Percentiles rank a stretch among this genome's conserved stretches.
Conservation (phyloP, 2,329 filamentous ascomycete genomes). For the Claviceps sp. region DNA sequence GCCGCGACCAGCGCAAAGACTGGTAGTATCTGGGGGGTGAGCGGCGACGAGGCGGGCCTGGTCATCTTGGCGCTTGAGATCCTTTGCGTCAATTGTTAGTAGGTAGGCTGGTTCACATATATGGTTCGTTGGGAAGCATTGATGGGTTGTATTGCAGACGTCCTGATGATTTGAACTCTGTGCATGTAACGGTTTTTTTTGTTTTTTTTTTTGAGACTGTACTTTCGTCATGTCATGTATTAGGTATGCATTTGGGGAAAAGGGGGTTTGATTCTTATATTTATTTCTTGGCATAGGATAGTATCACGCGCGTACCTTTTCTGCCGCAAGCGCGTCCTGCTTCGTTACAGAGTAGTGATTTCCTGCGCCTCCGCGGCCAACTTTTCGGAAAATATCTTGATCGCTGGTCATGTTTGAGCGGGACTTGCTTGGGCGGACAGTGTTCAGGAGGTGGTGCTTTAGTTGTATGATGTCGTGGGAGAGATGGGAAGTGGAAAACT, state of each 20-base stretch:
- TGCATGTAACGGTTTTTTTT: neutral
- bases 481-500: no score
- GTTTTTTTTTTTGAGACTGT: no score
- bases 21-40: slow-evolving; percentile 4
- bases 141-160: neutral
- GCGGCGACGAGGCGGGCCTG: slow-evolving; percentile 1
- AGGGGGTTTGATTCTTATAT: neutral
- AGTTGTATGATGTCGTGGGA: neutral
- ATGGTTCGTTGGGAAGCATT: no score
- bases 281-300: neutral
- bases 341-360: slow-evolving; percentile 45
- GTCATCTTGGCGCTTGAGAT: slow-evolving; percentile 26
- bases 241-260: neutral
- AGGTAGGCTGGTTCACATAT: neutral
- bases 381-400: slow-evolving; percentile 33
- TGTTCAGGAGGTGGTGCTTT: neutral
- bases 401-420: neutral
- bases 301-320: neutral
- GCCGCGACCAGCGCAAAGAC: slow-evolving; percentile 14
- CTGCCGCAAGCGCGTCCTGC: slow-evolving; percentile 26
- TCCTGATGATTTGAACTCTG: neutral
- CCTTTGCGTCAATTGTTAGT: slow-evolving; percentile 11
- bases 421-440: neutral
- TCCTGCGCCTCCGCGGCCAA: slow-evolving; percentile 50
- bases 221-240: neutral